Evolutionary conservation across 2,329 filamentous ascomycete genomes (phyloP).

Genomic region (Colletotrichum incanum): DNA sequence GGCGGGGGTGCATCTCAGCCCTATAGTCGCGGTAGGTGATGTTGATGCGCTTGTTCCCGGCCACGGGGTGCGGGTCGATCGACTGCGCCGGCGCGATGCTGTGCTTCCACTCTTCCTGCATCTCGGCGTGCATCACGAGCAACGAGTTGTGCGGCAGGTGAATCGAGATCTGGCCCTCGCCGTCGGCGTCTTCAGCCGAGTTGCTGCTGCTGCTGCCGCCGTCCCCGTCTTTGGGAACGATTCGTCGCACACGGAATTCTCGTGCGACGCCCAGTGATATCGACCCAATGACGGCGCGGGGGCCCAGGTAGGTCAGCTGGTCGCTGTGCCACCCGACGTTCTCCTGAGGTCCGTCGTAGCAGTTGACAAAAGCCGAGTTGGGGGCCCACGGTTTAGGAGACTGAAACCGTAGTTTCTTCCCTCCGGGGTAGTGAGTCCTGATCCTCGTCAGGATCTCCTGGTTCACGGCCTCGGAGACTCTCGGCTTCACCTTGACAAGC

Average conservation of each 20-base stretch:
- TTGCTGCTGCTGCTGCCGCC: slow-evolving; percentile 51
- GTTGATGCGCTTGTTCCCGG: slow-evolving; percentile 88
- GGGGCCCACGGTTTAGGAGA: slow-evolving; percentile 82
- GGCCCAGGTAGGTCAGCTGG: slow-evolving; percentile 93
- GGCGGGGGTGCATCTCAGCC: slow-evolving; percentile 80
- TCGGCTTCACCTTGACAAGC: slow-evolving; percentile 78
- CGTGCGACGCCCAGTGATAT: slow-evolving; percentile 92
- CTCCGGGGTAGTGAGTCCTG: slow-evolving; percentile 74
- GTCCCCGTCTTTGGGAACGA: slow-evolving; percentile 73
- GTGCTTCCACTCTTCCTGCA: slow-evolving; percentile 99
- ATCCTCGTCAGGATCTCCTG: slow-evolving; percentile 82
- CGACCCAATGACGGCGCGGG: slow-evolving; percentile 89
- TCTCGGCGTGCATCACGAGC: slow-evolving; percentile 96
- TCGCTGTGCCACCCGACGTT: slow-evolving; percentile 95
- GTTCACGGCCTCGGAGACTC: slow-evolving; percentile 85
- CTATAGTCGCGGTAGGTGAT: slow-evolving; percentile 94
- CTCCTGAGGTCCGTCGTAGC: slow-evolving; percentile 86
- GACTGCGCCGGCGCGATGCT: slow-evolving; percentile 81
- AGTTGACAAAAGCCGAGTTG: slow-evolving; percentile 95
- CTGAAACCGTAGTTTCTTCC: slow-evolving; percentile 84
- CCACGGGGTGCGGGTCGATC: slow-evolving; percentile 88
- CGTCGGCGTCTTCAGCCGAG: slow-evolving; percentile 67
- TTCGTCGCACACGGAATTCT: slow-evolving; percentile 88
- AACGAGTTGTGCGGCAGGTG: slow-evolving; percentile 96
- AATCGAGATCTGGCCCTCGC: slow-evolving; percentile 89